Conservation (phyloP, 306 rosid genomes). For the Fragaria vesca region DNA sequence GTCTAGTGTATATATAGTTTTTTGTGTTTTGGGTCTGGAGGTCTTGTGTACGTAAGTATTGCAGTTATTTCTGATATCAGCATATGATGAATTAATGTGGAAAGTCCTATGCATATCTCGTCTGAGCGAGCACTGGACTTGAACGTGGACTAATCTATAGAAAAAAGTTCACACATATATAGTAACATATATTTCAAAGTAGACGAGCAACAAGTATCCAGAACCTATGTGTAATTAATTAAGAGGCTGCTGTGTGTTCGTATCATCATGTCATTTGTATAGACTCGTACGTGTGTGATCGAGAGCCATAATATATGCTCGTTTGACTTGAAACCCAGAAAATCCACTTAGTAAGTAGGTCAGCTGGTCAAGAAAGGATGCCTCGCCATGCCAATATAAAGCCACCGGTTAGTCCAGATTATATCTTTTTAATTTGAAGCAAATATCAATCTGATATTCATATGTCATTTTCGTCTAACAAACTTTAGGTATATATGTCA, state of each 20-base stretch:
- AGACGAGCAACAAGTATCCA: not conserved
- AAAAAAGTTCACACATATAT: not conserved
- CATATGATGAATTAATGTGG: not conserved
- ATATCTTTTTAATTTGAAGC: no score
- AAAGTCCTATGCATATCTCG: no score
- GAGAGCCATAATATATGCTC: not conserved
- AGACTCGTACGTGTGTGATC: not conserved
- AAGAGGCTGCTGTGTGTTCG: not conserved
- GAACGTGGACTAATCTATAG: no score
- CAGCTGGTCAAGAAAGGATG: not conserved
- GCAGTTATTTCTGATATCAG: not conserved
- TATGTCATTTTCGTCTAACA: slow-evolving; percentile 4
- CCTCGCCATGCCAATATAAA: not conserved
- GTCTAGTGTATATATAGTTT: no score
- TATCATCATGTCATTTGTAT: no score
- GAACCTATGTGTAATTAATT: not conserved
- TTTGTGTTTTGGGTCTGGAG: no score
- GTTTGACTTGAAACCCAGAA: not conserved
- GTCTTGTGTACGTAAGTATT: not conserved
- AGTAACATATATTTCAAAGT: no score
- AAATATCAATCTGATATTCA: no score
- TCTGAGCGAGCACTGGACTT: no score
- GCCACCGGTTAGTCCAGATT: no score
- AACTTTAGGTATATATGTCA: not conserved
- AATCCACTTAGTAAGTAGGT: not conserved